These are phyloP conservation scores for Scedosporium aurantiacum DNA, from an alignment of 2,329 filamentous ascomycete species.

Conservation along the genomic window DNA sequence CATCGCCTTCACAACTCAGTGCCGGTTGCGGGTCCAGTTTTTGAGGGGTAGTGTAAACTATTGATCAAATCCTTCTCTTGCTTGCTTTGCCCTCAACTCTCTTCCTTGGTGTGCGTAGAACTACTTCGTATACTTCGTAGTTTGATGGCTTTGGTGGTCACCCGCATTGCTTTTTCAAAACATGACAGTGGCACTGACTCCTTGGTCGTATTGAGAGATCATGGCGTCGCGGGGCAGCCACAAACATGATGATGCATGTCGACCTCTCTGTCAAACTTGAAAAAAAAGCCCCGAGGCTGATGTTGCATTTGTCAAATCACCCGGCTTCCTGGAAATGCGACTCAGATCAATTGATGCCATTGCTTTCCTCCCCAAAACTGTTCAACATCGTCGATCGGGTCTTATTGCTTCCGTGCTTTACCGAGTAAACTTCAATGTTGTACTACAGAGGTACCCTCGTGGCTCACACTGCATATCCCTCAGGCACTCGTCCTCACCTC, in stretches of 20 bases:
- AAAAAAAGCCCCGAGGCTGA: not conserved
- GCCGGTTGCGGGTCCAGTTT: not conserved
- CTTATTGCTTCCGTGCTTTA: no score
- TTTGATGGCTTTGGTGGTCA: not conserved
- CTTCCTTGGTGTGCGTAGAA: no score
- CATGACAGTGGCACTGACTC: not conserved
- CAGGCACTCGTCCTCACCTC: not conserved
- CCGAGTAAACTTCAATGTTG: no score
- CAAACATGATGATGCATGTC: not conserved
- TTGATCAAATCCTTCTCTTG: not conserved
- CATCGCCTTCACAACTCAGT: not conserved
- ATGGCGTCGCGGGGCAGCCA: not conserved
- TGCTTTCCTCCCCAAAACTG: not conserved
- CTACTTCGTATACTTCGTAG: not conserved
- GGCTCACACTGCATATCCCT: not conserved
- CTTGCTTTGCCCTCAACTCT: not conserved
- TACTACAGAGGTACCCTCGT: no score
- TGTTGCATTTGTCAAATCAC: not conserved
- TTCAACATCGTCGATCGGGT: not conserved
- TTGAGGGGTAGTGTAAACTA: slow-evolving; percentile 1
- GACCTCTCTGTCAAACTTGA: not conserved
- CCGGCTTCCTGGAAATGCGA: not conserved
- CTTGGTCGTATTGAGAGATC: not conserved
- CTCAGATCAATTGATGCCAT: not conserved
- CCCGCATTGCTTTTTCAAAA: not conserved